Evolutionary conservation across 2,329 filamentous ascomycete species (phyloP).

Genomic region (Penicillium hesseltinei): DNA sequence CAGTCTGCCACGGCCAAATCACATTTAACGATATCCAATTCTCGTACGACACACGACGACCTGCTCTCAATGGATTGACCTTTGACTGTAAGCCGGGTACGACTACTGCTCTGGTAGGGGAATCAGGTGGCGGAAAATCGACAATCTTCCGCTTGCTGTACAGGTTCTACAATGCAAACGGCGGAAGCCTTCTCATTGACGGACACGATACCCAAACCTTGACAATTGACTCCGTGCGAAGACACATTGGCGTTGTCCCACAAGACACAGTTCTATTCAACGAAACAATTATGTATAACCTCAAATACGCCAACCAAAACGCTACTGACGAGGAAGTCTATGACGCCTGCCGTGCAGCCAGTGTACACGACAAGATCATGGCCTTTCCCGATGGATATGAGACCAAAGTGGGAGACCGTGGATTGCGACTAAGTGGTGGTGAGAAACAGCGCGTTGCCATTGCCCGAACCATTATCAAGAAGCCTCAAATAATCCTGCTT

Average conservation of each 20-base stretch:
- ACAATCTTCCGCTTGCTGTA: constrained; percentile 8
- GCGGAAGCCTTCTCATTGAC: constrained; percentile 64
- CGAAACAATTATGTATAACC: constrained; percentile 79
- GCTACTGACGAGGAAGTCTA: constrained; percentile 44
- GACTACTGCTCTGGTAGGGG: constrained; percentile 66
- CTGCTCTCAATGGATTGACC: constrained; percentile 55
- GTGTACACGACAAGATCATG: constrained; percentile 85
- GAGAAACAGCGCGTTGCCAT: constrained; percentile 65
- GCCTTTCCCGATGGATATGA: constrained; percentile 79
- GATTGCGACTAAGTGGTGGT: constrained; percentile 42
- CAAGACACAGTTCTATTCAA: constrained; percentile 86
- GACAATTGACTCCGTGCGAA: constrained; percentile 77
- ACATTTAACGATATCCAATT: constrained; percentile 58
- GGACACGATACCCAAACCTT: constrained; percentile 73
- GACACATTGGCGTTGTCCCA: constrained; percentile 80
- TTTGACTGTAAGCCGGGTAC: constrained; percentile 53
- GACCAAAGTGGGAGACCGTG: constrained; percentile 83
- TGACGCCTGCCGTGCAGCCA: constrained; percentile 60
- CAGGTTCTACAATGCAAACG: constrained; percentile 41
- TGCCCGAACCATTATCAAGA: constrained; percentile 81
- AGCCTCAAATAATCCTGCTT: constrained; percentile 81
- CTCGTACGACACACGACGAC: constrained; percentile 56
- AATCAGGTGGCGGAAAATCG: constrained; percentile 78
- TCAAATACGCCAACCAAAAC: constrained; percentile 73
- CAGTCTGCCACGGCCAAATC: constrained; percentile 54